These are phyloP conservation scores for Colletotrichum karsti DNA, from an alignment of 2,329 filamentous ascomycete genomes.

Conservation along the genomic window DNA sequence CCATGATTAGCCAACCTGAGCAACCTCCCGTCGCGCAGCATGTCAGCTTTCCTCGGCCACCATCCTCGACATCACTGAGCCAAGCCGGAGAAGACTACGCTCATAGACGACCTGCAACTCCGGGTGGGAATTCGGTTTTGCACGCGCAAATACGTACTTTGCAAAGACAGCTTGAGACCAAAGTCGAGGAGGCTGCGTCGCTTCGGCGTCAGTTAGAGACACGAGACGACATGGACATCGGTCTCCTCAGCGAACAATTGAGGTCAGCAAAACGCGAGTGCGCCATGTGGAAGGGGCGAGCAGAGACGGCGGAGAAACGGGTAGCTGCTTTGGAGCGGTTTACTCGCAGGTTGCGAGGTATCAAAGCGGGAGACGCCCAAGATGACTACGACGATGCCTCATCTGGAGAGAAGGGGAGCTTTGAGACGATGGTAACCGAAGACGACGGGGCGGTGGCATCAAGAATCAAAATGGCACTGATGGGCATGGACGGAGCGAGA, in stretches of 20 bases:
- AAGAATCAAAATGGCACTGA: slow-evolving; percentile 12
- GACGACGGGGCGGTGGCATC: background rate
- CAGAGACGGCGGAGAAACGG: slow-evolving; percentile 63
- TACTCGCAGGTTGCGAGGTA: slow-evolving; percentile 41
- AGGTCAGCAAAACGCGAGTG: slow-evolving; percentile 50
- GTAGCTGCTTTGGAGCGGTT: slow-evolving; percentile 57
- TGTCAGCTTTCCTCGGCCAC: slow-evolving; percentile 43
- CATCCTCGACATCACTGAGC: slow-evolving; percentile 37
- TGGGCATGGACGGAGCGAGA: background rate
- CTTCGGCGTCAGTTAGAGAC: slow-evolving; percentile 56
- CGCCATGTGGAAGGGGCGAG: slow-evolving; percentile 61
- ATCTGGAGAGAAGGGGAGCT: background rate
- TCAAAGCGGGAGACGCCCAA: slow-evolving; percentile 32
- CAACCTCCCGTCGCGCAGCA: slow-evolving; percentile 49
- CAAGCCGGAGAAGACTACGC: background rate
- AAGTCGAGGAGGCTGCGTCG: slow-evolving; percentile 54
- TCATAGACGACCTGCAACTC: slow-evolving; percentile 25
- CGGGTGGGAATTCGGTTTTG: slow-evolving; percentile 44
- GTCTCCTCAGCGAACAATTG: slow-evolving; percentile 58
- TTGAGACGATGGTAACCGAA: background rate
- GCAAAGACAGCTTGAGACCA: slow-evolving; percentile 54
- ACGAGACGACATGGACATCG: slow-evolving; percentile 51
- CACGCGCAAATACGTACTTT: slow-evolving; percentile 59
- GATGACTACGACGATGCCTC: background rate
- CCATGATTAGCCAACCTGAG: slow-evolving; percentile 46